These are phyloP conservation scores for Leptosphaerulina australis DNA, from an alignment of 2,329 filamentous ascomycete genomes.

Conservation along the genomic window DNA sequence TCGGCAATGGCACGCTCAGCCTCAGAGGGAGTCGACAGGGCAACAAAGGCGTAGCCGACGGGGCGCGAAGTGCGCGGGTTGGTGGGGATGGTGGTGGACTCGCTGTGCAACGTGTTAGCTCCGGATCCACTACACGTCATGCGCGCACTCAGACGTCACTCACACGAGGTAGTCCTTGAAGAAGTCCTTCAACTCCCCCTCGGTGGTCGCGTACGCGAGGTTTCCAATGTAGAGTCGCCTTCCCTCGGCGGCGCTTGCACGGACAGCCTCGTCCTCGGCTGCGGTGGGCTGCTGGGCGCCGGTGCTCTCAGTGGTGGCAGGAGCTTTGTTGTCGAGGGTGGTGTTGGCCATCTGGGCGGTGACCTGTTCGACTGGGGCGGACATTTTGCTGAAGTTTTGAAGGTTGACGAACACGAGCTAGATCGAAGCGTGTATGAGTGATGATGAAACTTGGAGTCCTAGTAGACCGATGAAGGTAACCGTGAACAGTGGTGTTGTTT, in stretches of 20 bases:
- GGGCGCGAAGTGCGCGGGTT: conserved; percentile 98
- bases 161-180: conserved; percentile 99
- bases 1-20: conserved; percentile 94
- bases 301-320: conserved; percentile 53
- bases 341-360: conserved; percentile 72
- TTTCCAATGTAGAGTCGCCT: conserved; percentile 99
- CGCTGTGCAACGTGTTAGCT: conserved; percentile 62
- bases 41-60: conserved; percentile 98
- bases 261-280: conserved; percentile 85
- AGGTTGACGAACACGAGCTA: conserved; percentile 62
- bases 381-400: conserved; percentile 73
- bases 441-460: conserved; percentile 54
- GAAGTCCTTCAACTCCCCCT: conserved; percentile 99
- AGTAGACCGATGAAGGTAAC: conserved; percentile 49
- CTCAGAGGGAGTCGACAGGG: conserved; percentile 91
- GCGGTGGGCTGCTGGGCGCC: conserved; percentile 69
- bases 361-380: conserved; percentile 79
- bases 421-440: conserved; percentile 38
- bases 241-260: conserved; percentile 97
- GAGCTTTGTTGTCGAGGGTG: conserved; percentile 61
- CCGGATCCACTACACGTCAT: conserved; percentile 14
- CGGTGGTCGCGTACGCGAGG: conserved; percentile 99
- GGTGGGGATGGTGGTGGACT: conserved; percentile 98
- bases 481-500: conserved; percentile 45
- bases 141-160: conserved; percentile 55